phyloP scores from a whole-genome alignment of 2,329 filamentous ascomycete genomes.

The Exophiala sp. region DNA sequence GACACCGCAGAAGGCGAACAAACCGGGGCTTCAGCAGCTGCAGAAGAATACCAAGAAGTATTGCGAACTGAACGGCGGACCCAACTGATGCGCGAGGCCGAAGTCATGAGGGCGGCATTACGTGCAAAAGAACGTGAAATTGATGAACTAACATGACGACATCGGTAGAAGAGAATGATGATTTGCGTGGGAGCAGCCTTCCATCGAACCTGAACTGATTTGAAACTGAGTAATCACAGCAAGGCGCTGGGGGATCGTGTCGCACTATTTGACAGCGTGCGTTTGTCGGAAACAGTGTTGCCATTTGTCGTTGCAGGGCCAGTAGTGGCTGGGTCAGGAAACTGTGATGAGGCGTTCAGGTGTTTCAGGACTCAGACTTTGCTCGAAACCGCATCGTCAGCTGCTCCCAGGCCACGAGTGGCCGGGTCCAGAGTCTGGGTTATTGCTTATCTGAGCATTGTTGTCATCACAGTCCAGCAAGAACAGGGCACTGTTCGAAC shows the following conservation, averaged over 20 bases:
- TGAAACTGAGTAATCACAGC: not conserved
- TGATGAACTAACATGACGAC: slow-evolving; percentile 46
- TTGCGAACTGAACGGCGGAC: slow-evolving; percentile 28
- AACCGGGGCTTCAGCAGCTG: not conserved
- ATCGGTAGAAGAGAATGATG: not conserved
- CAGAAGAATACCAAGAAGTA: slow-evolving; percentile 4
- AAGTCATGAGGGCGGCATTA: slow-evolving; percentile 70
- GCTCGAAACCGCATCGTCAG: too few relatives aligned
- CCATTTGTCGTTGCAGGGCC: too few relatives aligned
- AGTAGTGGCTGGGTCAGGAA: too few relatives aligned
- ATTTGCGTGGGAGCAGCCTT: not conserved
- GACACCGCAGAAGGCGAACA: not conserved
- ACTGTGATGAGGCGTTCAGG: too few relatives aligned
- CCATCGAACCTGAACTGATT: too few relatives aligned
- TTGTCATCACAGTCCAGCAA: too few relatives aligned
- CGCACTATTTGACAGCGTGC: not conserved
- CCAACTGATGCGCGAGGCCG: slow-evolving; percentile 65
- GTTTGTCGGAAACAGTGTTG: too few relatives aligned
- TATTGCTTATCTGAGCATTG: too few relatives aligned
- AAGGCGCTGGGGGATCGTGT: slow-evolving; percentile 10
- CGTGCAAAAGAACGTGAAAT: slow-evolving; percentile 72
- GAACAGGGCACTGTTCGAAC: too few relatives aligned
- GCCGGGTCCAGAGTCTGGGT: too few relatives aligned
- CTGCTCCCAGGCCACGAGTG: too few relatives aligned
- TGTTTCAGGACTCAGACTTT: too few relatives aligned